A percentile compares a stretch with the other conserved stretches of the same genome.
These are phyloP conservation scores for Penicillium olsonii DNA, from an alignment of 2,329 filamentous ascomycete genomes.

Conservation along the genomic window DNA sequence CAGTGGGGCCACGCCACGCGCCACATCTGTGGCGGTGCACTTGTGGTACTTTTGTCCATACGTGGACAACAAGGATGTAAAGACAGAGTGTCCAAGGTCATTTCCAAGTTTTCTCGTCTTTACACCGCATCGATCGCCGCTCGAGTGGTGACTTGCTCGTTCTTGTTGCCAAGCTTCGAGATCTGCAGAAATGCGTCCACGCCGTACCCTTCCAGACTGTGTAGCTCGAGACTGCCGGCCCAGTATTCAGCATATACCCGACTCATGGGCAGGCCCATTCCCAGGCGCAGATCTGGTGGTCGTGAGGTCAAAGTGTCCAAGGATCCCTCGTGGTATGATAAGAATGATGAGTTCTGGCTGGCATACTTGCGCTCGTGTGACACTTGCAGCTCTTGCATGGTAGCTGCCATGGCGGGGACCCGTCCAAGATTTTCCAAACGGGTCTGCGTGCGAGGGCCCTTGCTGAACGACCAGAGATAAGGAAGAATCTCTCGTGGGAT, in stretches of 20 bases:
- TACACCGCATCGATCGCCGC: slow-evolving; percentile 77
- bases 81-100: neutral
- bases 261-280: slow-evolving; percentile 91
- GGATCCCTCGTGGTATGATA: slow-evolving; percentile 59
- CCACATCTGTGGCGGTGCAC: slow-evolving; percentile 3
- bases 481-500: slow-evolving; percentile 82
- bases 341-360: slow-evolving; percentile 25
- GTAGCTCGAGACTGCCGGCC: slow-evolving; percentile 87
- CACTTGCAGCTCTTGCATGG: slow-evolving; percentile 77
- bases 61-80: too few relatives aligned
- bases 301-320: slow-evolving; percentile 77
- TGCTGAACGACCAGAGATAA: slow-evolving; percentile 95
- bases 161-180: slow-evolving; percentile 95
- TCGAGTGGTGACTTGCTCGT: slow-evolving; percentile 82
- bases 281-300: slow-evolving; percentile 81
- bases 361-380: slow-evolving; percentile 37
- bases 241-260: slow-evolving; percentile 97
- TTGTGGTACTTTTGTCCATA: neutral
- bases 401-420: slow-evolving; percentile 90
- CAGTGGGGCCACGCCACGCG: slow-evolving; percentile 1
- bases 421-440: slow-evolving; percentile 81
- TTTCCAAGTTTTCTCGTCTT: slow-evolving; percentile 10
- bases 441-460: slow-evolving; percentile 76
- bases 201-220: slow-evolving; percentile 92
- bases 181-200: slow-evolving; percentile 96